phyloP scores from a whole-genome alignment of 2,329 filamentous ascomycete species.

The Dothidotthia symphoricarpi region DNA sequence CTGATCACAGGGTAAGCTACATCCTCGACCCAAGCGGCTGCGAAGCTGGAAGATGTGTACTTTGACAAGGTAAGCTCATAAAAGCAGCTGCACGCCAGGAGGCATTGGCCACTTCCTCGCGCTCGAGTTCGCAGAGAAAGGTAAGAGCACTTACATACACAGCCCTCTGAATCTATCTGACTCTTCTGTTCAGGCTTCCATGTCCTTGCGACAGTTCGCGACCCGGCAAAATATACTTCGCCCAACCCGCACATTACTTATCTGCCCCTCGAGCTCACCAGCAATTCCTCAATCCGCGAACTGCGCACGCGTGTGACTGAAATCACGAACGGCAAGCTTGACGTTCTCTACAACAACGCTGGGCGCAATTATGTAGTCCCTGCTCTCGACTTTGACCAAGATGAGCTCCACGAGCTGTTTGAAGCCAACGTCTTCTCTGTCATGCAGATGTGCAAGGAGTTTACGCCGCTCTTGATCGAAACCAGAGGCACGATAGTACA shows the following conservation, averaged over 20 bases:
- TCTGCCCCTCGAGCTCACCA: conserved; percentile 55
- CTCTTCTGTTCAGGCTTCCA: conserved; percentile 44
- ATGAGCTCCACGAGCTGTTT: conserved; percentile 34
- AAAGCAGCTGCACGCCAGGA: conserved; percentile 50
- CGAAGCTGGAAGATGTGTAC: background rate
- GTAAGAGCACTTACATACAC: conserved; percentile 10
- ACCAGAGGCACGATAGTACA: conserved; percentile 48
- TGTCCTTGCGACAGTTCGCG: conserved; percentile 59
- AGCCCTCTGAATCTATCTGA: background rate
- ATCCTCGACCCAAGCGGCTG: background rate
- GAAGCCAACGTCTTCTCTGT: conserved; percentile 55
- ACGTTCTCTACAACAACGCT: conserved; percentile 61
- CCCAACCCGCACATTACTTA: conserved; percentile 54
- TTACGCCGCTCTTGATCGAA: conserved; percentile 54
- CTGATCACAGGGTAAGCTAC: conserved; percentile 40
- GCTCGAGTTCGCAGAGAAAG: conserved; percentile 54
- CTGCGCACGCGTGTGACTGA: conserved; percentile 50
- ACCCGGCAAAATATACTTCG: conserved; percentile 50
- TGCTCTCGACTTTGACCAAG: conserved; percentile 53
- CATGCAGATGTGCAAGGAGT: conserved; percentile 58
- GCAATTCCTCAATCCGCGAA: conserved; percentile 48
- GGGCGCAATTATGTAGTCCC: conserved; percentile 58
- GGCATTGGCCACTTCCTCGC: conserved; percentile 61
- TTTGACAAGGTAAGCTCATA: too few species aligned
- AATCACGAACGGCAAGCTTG: conserved; percentile 51